Conservation (phyloP, 495 filamentous ascomycete species). For the Podospora appendiculata region DNA sequence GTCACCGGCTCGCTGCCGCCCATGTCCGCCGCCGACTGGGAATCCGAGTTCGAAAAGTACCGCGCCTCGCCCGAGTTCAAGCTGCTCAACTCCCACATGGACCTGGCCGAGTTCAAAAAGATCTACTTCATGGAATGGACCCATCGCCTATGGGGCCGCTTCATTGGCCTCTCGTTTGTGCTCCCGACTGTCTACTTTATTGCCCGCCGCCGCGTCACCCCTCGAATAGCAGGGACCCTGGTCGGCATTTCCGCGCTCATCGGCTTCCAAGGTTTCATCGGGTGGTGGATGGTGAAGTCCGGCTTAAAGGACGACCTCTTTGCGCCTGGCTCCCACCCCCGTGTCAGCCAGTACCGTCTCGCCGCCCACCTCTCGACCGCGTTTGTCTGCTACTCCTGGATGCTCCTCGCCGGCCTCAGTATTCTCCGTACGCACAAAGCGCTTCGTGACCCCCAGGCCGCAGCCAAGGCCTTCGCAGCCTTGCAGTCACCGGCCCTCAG, state of each 20-base stretch:
- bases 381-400: constrained; percentile 83
- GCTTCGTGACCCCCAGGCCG: constrained; percentile 52
- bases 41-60: constrained; percentile 88
- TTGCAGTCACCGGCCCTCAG: constrained; percentile 60
- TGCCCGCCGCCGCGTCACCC: constrained; percentile 67
- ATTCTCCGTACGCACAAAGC: constrained; percentile 69
- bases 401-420: constrained; percentile 86
- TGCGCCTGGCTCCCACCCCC: constrained; percentile 78
- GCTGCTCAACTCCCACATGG: constrained; percentile 86
- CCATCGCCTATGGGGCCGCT: constrained; percentile 90
- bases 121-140: constrained; percentile 99
- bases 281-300: constrained; percentile 99
- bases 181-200: constrained; percentile 85
- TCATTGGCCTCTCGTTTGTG: constrained; percentile 84
- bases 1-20: constrained; percentile 92
- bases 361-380: constrained; percentile 84
- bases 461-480: constrained; percentile 44
- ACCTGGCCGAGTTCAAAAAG: constrained; percentile 84
- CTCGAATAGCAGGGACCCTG: constrained; percentile 68
- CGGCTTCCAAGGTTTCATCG: constrained; percentile 89
- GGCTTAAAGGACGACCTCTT: constrained; percentile 93
- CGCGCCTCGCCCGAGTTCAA: constrained; percentile 83
- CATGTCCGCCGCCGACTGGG: constrained; percentile 67
- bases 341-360: constrained; percentile 90
- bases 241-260: constrained; percentile 80